Percentiles rank a stretch among this genome's conserved stretches.
Evolutionary conservation across 1,284 basidiomycete genomes (phyloP).

Genomic region (Chondrostereum purpureum): DNA sequence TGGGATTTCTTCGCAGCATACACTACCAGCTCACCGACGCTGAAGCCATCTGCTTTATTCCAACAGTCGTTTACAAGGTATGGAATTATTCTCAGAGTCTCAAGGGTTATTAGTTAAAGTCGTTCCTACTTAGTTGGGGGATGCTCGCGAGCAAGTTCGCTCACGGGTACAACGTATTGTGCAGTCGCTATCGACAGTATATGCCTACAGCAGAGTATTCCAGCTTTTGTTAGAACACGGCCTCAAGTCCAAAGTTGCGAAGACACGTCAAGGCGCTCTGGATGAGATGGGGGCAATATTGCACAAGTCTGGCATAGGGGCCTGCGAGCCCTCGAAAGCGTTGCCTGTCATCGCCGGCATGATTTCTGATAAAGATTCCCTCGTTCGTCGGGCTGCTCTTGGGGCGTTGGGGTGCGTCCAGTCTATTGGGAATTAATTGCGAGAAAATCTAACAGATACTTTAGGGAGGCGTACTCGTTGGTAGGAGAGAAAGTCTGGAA

Average conservation of each 20-base stretch:
- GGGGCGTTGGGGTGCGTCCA: constrained; percentile 56
- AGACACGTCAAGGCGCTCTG: constrained; percentile 80
- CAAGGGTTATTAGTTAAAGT: constrained; percentile 9
- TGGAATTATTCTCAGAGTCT: constrained; percentile 15
- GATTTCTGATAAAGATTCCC: constrained; percentile 85
- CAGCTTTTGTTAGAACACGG: constrained; percentile 83
- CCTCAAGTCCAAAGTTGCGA: constrained; percentile 82
- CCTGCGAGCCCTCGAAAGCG: constrained; percentile 74
- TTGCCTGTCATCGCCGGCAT: constrained; percentile 75
- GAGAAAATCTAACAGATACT: constrained; percentile 11
- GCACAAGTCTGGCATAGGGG: constrained; percentile 77
- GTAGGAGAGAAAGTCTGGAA: constrained; percentile 85
- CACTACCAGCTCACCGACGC: constrained; percentile 83
- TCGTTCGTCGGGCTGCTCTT: constrained; percentile 80
- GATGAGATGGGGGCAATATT: constrained; percentile 77
- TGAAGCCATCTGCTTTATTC: constrained; percentile 86
- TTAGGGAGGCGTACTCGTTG: constrained; percentile 75
- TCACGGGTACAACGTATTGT: constrained; percentile 67
- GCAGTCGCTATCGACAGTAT: constrained; percentile 70
- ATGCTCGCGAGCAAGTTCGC: constrained; percentile 73
- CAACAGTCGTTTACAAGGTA: constrained; percentile 89
- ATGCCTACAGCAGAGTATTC: constrained; percentile 87
- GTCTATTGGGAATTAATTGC: neutral
- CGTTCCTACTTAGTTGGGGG: constrained; percentile 54
- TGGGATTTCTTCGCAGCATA: constrained; percentile 65